A percentile compares a stretch with the other conserved stretches of the same genome.
Evolutionary conservation across 2,329 filamentous ascomycete genomes (phyloP).

Genomic region (Hypoxylon sp.): DNA sequence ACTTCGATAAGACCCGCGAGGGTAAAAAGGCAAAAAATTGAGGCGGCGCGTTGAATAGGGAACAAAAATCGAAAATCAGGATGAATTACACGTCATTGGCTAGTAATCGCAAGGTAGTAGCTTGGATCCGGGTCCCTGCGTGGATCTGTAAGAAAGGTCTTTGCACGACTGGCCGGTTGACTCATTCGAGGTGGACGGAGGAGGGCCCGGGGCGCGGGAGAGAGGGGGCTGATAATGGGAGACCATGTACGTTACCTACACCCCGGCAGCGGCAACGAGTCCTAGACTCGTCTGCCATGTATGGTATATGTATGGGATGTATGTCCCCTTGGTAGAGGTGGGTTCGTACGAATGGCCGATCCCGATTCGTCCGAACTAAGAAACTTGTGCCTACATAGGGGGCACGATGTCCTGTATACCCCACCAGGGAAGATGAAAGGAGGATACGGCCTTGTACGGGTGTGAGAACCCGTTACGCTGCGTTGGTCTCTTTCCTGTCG

Average conservation of each 20-base stretch:
- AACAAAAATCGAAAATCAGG: conserved; percentile 16
- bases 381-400: conserved; percentile 6
- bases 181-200: conserved; percentile 32
- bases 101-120: conserved; percentile 1
- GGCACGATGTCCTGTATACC: conserved; percentile 5
- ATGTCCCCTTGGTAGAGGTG: conserved; percentile 20
- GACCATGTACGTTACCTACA: neutral
- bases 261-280: conserved; percentile 19
- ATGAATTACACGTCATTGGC: conserved; percentile 33
- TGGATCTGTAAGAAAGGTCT: conserved; percentile 8
- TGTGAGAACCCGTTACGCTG: conserved; percentile 23
- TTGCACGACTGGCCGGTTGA: conserved; percentile 33
- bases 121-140: conserved; percentile 17
- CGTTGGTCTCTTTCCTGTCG: conserved; percentile 24
- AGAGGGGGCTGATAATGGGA: conserved; percentile 21
- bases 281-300: conserved; percentile 19
- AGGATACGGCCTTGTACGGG: neutral
- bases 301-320: too few species aligned
- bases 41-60: neutral
- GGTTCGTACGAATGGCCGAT: conserved; percentile 17
- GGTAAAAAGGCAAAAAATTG: neutral
- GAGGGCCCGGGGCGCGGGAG: conserved; percentile 21
- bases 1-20: neutral
- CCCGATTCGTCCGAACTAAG: conserved; percentile 29
- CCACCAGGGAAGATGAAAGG: conserved; percentile 16